Evolutionary conservation across 129 eudicot genomes (phyloP).

Genomic region (Lonicera japonica): DNA sequence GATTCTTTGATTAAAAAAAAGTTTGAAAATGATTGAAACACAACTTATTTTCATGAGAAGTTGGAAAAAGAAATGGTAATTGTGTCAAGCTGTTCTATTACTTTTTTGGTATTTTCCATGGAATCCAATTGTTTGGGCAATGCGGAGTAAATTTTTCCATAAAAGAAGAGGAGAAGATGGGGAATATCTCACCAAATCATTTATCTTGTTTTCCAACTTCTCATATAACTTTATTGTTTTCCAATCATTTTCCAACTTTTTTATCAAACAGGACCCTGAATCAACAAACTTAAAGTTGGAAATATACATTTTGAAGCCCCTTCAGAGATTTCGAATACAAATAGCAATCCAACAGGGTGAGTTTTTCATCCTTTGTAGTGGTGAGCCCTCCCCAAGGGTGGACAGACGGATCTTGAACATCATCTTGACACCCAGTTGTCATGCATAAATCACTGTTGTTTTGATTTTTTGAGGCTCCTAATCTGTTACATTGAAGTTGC

Average conservation of each 20-base stretch:
- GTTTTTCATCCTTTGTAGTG: conserved; percentile 72
- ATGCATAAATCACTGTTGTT: conserved; percentile 29
- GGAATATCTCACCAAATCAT: no score
- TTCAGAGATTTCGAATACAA: conserved; percentile 70
- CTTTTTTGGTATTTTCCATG: no score
- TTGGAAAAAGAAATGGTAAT: background rate
- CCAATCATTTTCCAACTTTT: no score
- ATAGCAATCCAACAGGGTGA: conserved; percentile 88
- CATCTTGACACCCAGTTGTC: conserved; percentile 49
- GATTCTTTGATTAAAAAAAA: background rate
- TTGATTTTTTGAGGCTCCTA: conserved; percentile 33
- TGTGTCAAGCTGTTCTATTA: no score
- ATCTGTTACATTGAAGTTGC: conserved; percentile 33
- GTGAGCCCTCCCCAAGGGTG: conserved; percentile 99
- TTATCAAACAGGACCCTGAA: background rate
- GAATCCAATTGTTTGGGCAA: no score
- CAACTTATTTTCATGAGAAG: no score
- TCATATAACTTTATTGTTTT: no score
- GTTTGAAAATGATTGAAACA: background rate
- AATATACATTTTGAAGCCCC: conserved; percentile 78
- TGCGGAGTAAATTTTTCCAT: no score
- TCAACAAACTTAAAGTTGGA: background rate
- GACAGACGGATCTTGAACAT: conserved; percentile 87
- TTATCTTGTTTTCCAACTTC: no score
- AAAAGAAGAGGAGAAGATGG: no score